phyloP scores from a whole-genome alignment of 805 yeast genomes.

The Metschnikowia shivogae region DNA sequence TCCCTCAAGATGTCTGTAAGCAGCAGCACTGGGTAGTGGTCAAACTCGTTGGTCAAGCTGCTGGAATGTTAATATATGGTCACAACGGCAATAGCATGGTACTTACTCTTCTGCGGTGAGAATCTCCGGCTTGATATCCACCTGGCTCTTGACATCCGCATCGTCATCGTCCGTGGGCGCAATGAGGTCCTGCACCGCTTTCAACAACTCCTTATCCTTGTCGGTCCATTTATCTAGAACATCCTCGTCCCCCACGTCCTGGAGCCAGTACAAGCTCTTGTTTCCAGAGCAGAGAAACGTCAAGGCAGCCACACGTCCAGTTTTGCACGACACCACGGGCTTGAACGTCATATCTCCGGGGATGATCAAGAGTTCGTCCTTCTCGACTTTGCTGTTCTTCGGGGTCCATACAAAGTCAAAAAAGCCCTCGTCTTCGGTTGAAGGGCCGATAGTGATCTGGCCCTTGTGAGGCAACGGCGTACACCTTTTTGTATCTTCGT shows the following conservation, averaged over 20 bases:
- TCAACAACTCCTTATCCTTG: constrained; percentile 49
- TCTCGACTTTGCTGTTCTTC: constrained; percentile 47
- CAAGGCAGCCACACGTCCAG: constrained; percentile 75
- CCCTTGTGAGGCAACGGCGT: constrained; percentile 75
- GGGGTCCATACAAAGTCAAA: constrained; percentile 73
- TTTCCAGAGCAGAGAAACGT: constrained; percentile 62
- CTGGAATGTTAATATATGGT: constrained; percentile 3
- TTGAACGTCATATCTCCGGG: constrained; percentile 85
- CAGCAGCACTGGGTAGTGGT: constrained; percentile 11
- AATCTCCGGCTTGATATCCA: background rate
- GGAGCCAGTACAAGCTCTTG: constrained; percentile 67
- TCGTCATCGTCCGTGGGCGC: constrained; percentile 16
- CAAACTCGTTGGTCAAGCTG: constrained; percentile 2
- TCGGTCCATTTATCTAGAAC: constrained; percentile 52
- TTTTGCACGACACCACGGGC: constrained; percentile 60
- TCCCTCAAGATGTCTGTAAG: constrained; percentile 31
- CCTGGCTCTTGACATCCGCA: constrained; percentile 7
- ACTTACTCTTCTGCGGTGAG: constrained; percentile 12
- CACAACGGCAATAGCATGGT: constrained; percentile 14
- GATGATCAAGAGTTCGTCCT: constrained; percentile 65
- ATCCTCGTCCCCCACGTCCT: constrained; percentile 65
- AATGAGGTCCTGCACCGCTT: constrained; percentile 14
- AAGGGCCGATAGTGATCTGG: constrained; percentile 52
- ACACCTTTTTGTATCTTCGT: constrained; percentile 57
- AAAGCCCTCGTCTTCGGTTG: constrained; percentile 68